Evolutionary conservation across 1,284 basidiomycete species (phyloP), one percentile per base, ranked within the genome.

Genomic region (Moniliophthora roreri): DNA sequence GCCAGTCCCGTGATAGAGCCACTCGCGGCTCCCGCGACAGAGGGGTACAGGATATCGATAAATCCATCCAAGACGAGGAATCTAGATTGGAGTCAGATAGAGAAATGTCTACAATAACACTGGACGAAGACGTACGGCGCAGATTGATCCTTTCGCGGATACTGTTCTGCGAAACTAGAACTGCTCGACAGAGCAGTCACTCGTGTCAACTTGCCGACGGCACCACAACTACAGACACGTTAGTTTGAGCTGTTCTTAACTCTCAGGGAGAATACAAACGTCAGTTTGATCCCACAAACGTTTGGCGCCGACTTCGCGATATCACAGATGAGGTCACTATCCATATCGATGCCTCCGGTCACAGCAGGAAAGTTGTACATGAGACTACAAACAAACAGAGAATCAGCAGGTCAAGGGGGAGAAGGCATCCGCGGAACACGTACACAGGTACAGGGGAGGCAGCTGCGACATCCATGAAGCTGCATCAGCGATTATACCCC

Each of bases 291-390:
- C 1, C 52, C 50, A 39, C 50, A 50, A 34, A 26, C 24, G 16
- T 51, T 56, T n/a, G 56, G 53, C 35, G 54, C 54, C 20, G 44
- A 37, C 41, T 38, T 52, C 15, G 54, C 54, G 37, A 55, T 44
- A 13, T 52, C 54, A 23, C 52, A 37, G 23, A 55, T 52, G 39
- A 55, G 38, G 44, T 55, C 54, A 32, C 54, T 55, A 38, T 51
- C 41, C 54, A 55, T 55, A 36, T 55, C 54, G 37, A 55, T 39
- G 32, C 51, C 47, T 18, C 50, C 46, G 15, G 57, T 48, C 7
- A 55, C 54, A 13, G 36, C 54, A 24, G 54, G 54, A 23, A 55
- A 55, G 28, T 55, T 55, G 46, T 55, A 55, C 54, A 55, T 48
- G 36, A 55, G 16, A 18, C 54, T 55, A 35, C 38, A 24, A 24